Evolutionary conservation across 108 stramenopile species (phyloP), one percentile per base, ranked within the genome.

Genomic region (Cyclotella cryptica): DNA sequence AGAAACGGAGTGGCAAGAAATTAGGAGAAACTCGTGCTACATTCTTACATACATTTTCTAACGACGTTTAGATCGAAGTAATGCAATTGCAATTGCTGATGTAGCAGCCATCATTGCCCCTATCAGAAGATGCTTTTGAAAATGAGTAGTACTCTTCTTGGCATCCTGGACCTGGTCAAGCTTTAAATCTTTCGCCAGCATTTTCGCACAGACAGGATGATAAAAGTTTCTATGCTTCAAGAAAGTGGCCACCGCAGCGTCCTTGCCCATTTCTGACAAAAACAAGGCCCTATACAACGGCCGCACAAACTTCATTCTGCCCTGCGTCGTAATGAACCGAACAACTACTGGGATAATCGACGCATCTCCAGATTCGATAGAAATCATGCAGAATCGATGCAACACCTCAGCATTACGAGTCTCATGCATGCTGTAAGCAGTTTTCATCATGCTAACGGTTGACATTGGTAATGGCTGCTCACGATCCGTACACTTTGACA

Each of bases 301-400:
- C 11, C 99, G 86, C 3, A 96, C 93, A 74, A 90, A 99, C 84
- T 99, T 99, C 98, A 99, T 99, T n/a, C 99, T 81, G 17, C 99
- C 99, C 84, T 98, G 97, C 21, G 92, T 87, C 1, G 95, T 97
- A 29, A 98, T 88, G 83, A 99, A 98, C 15, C 90, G 84, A 6
- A 93, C 42, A 12, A 83, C 95, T 19, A 90, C 80, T 9, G 88
- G 81, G 3, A 97, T 39, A 63, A 96, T 89, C 24, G 72, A 70
- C 53, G 67, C 47, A 60, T 94, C 97, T 42, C 92, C 90, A 8
- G 88, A 54, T 19, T 85, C 87, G 54, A 98, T 79, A 40, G 96
- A 91, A 46, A 99, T 73, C 64, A 87, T 77, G 72, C 96, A 95
- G 84, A 92, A 99, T 46, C 97, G 92, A 83, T 90, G 96, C 26